Conservation (phyloP, 192 early-diverging fungal genomes). For the Gorgonomyces haynaldii region DNA sequence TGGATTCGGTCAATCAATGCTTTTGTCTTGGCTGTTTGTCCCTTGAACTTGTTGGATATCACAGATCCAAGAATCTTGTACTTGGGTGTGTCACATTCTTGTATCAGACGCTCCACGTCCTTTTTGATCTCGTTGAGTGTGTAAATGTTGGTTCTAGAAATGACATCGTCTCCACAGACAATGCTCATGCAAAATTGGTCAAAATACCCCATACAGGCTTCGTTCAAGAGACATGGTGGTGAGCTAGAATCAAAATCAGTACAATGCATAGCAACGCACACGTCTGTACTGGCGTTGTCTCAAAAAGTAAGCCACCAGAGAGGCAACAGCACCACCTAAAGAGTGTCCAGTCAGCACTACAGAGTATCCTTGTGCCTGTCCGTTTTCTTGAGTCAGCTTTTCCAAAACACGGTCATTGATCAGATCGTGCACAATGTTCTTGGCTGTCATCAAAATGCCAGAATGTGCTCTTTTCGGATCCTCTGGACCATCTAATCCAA, state of each 20-base stretch:
- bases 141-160: conserved; percentile 17
- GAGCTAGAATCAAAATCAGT: too few species aligned
- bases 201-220: too few species aligned
- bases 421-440: conserved; percentile 13
- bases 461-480: conserved; percentile 6
- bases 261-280: conserved; percentile 6
- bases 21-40: neutral
- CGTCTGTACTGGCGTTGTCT: neutral
- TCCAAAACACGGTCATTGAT: neutral
- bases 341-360: conserved; percentile 7
- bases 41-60: conserved; percentile 8
- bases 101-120: conserved; percentile 19
- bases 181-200: conserved; percentile 27
- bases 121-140: conserved; percentile 24
- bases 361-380: neutral
- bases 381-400: neutral
- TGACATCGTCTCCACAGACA: conserved; percentile 27
- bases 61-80: conserved; percentile 21
- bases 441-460: conserved; percentile 12
- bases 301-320: conserved; percentile 9
- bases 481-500: conserved; percentile 14
- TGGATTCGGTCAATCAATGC: conserved; percentile 1
- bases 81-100: conserved; percentile 18
- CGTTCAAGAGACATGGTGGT: too few species aligned
- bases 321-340: conserved; percentile 8